A percentile compares a stretch with the other conserved stretches of the same genome.
Evolutionary conservation across 805 yeast genomes (phyloP).

Genomic region (Candida ipomoeae): DNA sequence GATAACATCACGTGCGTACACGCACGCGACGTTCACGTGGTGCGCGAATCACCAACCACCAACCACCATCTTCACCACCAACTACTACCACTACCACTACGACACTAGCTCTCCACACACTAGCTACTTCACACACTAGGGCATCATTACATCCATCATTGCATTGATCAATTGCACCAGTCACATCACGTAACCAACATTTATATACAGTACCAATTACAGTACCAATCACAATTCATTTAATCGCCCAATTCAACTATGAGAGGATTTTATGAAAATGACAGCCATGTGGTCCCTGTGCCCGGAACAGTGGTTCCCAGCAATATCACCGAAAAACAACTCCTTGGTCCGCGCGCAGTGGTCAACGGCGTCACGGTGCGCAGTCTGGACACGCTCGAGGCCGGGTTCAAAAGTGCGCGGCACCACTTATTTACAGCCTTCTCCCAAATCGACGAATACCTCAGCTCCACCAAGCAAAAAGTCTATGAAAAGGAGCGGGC

Average conservation of each 20-base stretch:
- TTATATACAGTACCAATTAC: too few species aligned
- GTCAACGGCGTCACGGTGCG: conserved; percentile 57
- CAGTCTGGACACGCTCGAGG: conserved; percentile 47
- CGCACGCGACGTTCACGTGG: too few species aligned
- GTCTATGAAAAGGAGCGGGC: conserved; percentile 59
- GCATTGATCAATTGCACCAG: too few species aligned
- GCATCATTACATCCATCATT: too few species aligned
- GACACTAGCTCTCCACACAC: too few species aligned
- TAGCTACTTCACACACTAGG: too few species aligned
- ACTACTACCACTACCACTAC: too few species aligned
- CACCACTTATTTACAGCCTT: conserved; percentile 32
- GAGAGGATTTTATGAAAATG: conserved; percentile 50
- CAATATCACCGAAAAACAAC: conserved; percentile 36
- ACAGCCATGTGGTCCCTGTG: conserved; percentile 39
- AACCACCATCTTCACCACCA: not conserved
- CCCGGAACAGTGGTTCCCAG: conserved; percentile 50
- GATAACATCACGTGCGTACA: too few species aligned
- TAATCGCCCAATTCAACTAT: conserved; percentile 2
- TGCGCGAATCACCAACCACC: not conserved
- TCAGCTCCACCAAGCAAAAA: conserved; percentile 45
- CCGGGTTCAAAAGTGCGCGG: conserved; percentile 47
- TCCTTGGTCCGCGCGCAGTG: conserved; percentile 44
- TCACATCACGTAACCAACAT: too few species aligned
- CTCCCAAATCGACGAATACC: conserved; percentile 23
- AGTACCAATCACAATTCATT: not conserved